Percentiles rank a stretch among this genome's conserved stretches.
Conservation (phyloP, 1,139 yeast species). For the Diutina siamensis region DNA sequence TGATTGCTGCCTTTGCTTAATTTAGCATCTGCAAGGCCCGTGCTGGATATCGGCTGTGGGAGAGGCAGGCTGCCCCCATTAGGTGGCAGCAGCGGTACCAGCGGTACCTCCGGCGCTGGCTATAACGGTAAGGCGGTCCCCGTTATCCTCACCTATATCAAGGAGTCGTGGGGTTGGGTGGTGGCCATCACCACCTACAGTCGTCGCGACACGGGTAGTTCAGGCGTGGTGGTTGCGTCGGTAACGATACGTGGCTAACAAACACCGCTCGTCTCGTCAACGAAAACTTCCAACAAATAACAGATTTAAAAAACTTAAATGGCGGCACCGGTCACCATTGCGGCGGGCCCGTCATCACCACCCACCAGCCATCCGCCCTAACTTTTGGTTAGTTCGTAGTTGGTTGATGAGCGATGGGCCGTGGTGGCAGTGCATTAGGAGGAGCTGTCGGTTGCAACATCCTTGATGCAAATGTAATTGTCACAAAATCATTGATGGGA, state of each 20-base stretch:
- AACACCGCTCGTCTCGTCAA: not conserved
- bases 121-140: not conserved
- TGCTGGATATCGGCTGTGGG: not conserved
- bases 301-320: no score
- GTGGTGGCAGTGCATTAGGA: not conserved
- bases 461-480: no score
- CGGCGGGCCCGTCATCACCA: no score
- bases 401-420: not conserved
- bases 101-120: not conserved
- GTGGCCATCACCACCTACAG: no score
- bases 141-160: not conserved
- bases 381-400: no score
- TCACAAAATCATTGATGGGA: no score
- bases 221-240: not conserved
- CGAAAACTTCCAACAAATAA: not conserved
- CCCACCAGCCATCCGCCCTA: no score
- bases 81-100: not conserved
- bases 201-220: not conserved
- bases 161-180: not conserved
- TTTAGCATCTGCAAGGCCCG: not conserved
- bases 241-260: not conserved
- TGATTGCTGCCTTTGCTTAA: not conserved
- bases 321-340: no score
- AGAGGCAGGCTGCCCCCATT: not conserved
- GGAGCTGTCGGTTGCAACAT: no score